Conservation (phyloP, 2,329 filamentous ascomycete species). For the Aspergillus aculeatinus region DNA sequence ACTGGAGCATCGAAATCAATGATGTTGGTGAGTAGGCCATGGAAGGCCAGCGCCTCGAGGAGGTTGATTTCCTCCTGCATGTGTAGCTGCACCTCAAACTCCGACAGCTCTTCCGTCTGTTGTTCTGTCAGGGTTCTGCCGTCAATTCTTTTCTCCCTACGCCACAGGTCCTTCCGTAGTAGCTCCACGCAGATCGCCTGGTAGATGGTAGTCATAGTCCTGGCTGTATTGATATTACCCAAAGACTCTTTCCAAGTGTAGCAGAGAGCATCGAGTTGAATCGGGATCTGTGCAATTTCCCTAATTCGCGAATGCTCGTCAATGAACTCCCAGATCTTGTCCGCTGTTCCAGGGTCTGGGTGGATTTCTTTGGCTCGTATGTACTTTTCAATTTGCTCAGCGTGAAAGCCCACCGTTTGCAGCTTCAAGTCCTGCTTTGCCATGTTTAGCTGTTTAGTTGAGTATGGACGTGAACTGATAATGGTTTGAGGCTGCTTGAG, state of each 20-base stretch:
- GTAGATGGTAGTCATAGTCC: constrained; percentile 40
- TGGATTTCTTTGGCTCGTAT: constrained; percentile 16
- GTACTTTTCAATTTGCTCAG: constrained; percentile 38
- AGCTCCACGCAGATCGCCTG: constrained; percentile 35
- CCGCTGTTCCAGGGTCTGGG: too few species aligned
- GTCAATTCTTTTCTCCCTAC: constrained; percentile 27
- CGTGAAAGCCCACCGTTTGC: constrained; percentile 44
- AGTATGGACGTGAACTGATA: constrained; percentile 42
- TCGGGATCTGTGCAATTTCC: constrained; percentile 44
- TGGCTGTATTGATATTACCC: background rate
- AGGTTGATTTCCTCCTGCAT: too few species aligned
- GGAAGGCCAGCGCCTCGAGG: too few species aligned
- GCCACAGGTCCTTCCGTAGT: constrained; percentile 42
- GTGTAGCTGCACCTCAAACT: too few species aligned
- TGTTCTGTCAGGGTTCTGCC: constrained; percentile 11
- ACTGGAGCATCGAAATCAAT: too few species aligned
- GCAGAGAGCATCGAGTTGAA: constrained; percentile 48
- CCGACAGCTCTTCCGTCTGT: too few species aligned
- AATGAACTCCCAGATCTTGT: constrained; percentile 36
- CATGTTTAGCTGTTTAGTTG: constrained; percentile 11
- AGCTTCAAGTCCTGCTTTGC: constrained; percentile 35
- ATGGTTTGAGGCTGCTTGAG: constrained; percentile 39
- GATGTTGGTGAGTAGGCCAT: too few species aligned
- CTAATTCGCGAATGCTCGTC: constrained; percentile 33
- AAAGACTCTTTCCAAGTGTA: constrained; percentile 34